phyloP scores from a whole-genome alignment of 2,329 filamentous ascomycete genomes.

The Fusarium sp. region DNA sequence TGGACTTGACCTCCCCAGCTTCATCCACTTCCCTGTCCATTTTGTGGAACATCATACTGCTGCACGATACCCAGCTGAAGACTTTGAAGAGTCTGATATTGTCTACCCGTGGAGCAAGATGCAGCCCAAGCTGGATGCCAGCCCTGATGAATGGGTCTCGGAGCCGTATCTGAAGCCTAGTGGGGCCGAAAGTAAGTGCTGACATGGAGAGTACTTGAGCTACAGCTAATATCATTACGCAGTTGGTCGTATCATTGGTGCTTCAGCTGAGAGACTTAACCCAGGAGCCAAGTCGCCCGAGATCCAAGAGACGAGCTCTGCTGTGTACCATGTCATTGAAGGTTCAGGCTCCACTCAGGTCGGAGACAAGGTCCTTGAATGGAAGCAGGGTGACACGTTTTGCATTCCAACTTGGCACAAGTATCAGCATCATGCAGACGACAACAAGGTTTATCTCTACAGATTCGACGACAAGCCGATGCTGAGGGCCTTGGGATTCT shows the following conservation, averaged over 20 bases:
- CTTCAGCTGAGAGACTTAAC: slow-evolving; percentile 56
- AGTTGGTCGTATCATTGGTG: slow-evolving; percentile 56
- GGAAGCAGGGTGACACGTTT: slow-evolving; percentile 65
- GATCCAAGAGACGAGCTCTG: slow-evolving; percentile 61
- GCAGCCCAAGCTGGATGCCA: slow-evolving; percentile 53
- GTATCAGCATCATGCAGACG: slow-evolving; percentile 58
- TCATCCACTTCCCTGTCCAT: slow-evolving; percentile 61
- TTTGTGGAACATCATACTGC: slow-evolving; percentile 62
- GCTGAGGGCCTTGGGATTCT: slow-evolving; percentile 62
- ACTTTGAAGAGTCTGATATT: slow-evolving; percentile 55
- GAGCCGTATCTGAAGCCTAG: slow-evolving; percentile 48
- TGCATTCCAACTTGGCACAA: slow-evolving; percentile 63
- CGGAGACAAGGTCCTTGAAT: slow-evolving; percentile 48
- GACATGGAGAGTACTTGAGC: neutral
- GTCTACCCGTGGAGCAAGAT: slow-evolving; percentile 61
- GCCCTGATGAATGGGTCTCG: neutral
- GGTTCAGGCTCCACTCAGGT: slow-evolving; percentile 57
- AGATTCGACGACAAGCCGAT: slow-evolving; percentile 66
- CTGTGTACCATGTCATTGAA: slow-evolving; percentile 63
- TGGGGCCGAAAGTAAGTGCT: slow-evolving; percentile 45
- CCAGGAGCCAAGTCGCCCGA: slow-evolving; percentile 49
- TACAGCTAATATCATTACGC: neutral
- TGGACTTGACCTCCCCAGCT: slow-evolving; percentile 63
- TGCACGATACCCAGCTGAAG: slow-evolving; percentile 57
- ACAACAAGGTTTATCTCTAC: slow-evolving; percentile 58